A percentile compares a stretch with the other conserved stretches of the same genome.
These are phyloP conservation scores for Benincasa hispida DNA, from an alignment of 306 rosid species.

Conservation along the genomic window DNA sequence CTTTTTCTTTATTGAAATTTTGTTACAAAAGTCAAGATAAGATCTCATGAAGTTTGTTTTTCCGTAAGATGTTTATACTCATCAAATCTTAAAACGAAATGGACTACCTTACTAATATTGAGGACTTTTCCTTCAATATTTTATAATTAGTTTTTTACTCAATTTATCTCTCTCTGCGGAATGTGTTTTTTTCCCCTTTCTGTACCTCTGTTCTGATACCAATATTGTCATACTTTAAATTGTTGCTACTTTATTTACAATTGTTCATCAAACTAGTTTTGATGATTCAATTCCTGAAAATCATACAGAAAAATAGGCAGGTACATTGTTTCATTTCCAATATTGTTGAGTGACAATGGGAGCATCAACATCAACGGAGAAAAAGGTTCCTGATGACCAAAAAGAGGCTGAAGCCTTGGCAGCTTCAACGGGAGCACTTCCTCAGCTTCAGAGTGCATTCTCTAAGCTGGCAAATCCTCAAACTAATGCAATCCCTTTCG, in stretches of 20 bases:
- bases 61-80: neutral
- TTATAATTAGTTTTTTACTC: neutral
- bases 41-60: neutral
- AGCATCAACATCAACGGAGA: constrained; percentile 57
- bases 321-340: neutral
- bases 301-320: neutral
- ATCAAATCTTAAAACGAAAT: neutral
- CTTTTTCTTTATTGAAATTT: neutral
- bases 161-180: neutral
- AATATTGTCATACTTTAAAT: neutral
- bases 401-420: constrained; percentile 52
- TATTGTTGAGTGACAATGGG: constrained; percentile 37
- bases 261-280: neutral
- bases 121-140: neutral
- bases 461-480: constrained; percentile 49
- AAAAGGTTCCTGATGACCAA: constrained; percentile 37
- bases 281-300: neutral
- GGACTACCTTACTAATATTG: neutral
- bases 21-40: neutral
- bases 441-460: constrained; percentile 56
- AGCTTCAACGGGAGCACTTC: constrained; percentile 68
- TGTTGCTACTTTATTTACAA: neutral
- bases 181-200: neutral
- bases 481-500: constrained; percentile 30
- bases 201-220: neutral